phyloP scores from a whole-genome alignment of 768 basidiomycete genomes.

The Tylopilus subfusipes region DNA sequence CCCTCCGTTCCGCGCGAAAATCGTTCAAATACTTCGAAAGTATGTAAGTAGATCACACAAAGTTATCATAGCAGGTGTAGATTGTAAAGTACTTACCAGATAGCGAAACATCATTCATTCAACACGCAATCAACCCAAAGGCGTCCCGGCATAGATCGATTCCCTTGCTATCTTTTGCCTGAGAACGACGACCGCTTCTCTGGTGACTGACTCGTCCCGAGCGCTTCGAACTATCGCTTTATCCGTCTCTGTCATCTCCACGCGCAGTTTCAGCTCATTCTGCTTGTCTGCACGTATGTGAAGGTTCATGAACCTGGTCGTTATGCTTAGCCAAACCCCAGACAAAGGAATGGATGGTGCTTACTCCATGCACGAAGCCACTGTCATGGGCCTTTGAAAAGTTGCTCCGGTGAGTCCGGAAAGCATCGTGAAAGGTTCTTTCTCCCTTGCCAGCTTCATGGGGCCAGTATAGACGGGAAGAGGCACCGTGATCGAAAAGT shows the following conservation, averaged over 20 bases:
- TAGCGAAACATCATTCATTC: too few species aligned
- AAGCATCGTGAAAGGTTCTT: slow-evolving; percentile 9
- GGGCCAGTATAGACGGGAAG: not conserved
- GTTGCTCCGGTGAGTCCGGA: slow-evolving; percentile 11
- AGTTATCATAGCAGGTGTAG: too few species aligned
- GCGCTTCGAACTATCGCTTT: slow-evolving; percentile 9
- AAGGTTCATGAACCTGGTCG: slow-evolving; percentile 8
- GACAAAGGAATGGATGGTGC: not conserved
- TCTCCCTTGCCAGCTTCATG: not conserved
- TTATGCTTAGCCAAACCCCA: not conserved
- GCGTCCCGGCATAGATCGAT: slow-evolving; percentile 1
- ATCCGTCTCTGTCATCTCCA: slow-evolving; percentile 20
- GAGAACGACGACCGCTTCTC: slow-evolving; percentile 2
- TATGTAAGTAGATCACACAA: too few species aligned
- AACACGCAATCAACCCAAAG: not conserved
- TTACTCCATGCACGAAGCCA: slow-evolving; percentile 9
- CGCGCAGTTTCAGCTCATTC: slow-evolving; percentile 11
- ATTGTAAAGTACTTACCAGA: too few species aligned
- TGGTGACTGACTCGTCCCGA: not conserved
- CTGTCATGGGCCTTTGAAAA: too few species aligned
- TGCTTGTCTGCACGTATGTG: slow-evolving; percentile 17
- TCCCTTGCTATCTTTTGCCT: slow-evolving; percentile 16
- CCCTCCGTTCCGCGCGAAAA: too few species aligned
- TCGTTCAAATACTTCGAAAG: too few species aligned
- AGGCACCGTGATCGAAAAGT: slow-evolving; percentile 11